These are phyloP conservation scores for Phytophthora ohioensis DNA, from an alignment of 352 stramenopile species.

Conservation along the genomic window DNA sequence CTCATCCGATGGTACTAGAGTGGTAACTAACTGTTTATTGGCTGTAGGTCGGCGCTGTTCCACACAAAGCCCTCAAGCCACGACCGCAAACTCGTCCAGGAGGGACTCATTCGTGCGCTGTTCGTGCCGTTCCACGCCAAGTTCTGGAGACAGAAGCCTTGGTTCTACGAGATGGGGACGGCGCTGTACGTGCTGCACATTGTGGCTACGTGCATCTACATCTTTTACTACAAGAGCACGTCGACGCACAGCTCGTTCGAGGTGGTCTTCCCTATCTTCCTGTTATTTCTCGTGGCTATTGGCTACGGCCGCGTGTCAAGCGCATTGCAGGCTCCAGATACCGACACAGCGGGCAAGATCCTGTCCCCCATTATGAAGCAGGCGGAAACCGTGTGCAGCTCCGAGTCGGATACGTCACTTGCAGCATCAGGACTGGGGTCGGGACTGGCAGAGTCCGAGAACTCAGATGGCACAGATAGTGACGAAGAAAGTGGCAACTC, in stretches of 20 bases:
- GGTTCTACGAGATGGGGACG: conserved; percentile 71
- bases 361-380: conserved; percentile 61
- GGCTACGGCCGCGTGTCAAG: conserved; percentile 84
- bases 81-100: conserved; percentile 81
- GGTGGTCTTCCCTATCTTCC: conserved; percentile 61
- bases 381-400: conserved; percentile 19
- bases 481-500: conserved; percentile 81
- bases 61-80: conserved; percentile 87
- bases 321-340: conserved; percentile 68
- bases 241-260: conserved; percentile 76
- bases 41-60: conserved; percentile 79
- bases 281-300: conserved; percentile 73
- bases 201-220: conserved; percentile 56
- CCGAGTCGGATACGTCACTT: conserved; percentile 35
- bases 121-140: conserved; percentile 76
- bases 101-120: conserved; percentile 73
- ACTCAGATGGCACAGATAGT: conserved; percentile 81
- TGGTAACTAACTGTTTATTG: not conserved
- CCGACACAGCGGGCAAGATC: conserved; percentile 65
- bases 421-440: conserved; percentile 56
- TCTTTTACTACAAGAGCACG: conserved; percentile 53
- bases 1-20: conserved; percentile 8
- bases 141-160: conserved; percentile 82
- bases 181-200: conserved; percentile 68
- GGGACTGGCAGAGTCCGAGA: conserved; percentile 77